phyloP scores from a whole-genome alignment of 805 yeast species.

The Lachancea fermentati region DNA sequence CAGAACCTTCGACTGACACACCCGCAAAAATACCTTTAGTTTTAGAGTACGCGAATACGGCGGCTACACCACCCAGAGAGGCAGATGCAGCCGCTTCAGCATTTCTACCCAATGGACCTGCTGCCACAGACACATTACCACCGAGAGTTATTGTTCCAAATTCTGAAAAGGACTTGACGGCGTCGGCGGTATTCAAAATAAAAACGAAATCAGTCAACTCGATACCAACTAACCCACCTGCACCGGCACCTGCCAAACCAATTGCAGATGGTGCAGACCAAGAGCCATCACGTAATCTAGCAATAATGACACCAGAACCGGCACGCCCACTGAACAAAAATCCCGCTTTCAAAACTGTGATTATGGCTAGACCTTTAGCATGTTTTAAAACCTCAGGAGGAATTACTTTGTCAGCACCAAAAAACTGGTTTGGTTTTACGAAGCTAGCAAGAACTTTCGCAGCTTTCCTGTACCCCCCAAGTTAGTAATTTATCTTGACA shows the following conservation, averaged over 20 bases:
- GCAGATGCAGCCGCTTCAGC: constrained; percentile 98
- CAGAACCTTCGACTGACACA: constrained; percentile 94
- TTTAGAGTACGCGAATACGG: constrained; percentile 89
- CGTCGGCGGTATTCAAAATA: constrained; percentile 77
- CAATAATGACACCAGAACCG: constrained; percentile 93
- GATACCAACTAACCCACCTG: constrained; percentile 96
- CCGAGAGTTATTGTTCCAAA: constrained; percentile 92
- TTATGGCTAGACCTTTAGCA: constrained; percentile 88
- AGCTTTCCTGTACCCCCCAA: constrained; percentile 56
- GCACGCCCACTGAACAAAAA: constrained; percentile 95
- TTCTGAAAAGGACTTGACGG: constrained; percentile 91
- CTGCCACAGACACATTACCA: constrained; percentile 91
- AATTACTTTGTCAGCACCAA: constrained; percentile 82
- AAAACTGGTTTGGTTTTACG: constrained; percentile 88
- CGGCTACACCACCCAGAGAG: constrained; percentile 78
- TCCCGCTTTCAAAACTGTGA: constrained; percentile 96
- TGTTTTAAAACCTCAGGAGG: constrained; percentile 83
- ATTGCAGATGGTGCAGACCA: constrained; percentile 99
- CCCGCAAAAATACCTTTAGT: constrained; percentile 97
- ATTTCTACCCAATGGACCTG: constrained; percentile 95
- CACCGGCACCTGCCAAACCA: constrained; percentile 96
- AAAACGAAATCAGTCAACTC: constrained; percentile 95
- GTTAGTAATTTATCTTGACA: constrained; percentile 6
- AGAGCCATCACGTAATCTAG: constrained; percentile 86
- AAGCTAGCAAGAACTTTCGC: constrained; percentile 87